Conservation (phyloP, 306 rosid species). For the Quercus glauca region DNA sequence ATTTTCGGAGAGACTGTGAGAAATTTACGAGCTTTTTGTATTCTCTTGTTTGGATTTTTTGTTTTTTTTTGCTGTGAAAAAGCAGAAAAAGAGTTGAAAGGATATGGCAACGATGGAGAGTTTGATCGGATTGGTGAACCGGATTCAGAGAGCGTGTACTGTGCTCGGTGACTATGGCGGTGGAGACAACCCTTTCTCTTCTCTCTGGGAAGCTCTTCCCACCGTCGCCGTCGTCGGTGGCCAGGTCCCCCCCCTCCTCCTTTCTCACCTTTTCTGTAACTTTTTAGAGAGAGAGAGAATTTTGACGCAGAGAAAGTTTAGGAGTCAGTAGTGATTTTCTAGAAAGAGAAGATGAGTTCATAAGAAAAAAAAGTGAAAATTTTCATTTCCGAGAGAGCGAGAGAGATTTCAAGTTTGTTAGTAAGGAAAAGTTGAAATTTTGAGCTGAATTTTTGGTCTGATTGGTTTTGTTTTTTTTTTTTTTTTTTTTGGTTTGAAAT, state of each 20-base stretch:
- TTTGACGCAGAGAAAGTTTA: neutral
- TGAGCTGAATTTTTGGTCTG: neutral
- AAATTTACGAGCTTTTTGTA: no score
- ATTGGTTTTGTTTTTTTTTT: neutral
- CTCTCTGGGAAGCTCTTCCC: constrained; percentile 97
- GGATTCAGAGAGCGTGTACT: constrained; percentile 94
- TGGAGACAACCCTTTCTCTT: constrained; percentile 53
- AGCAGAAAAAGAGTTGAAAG: no score
- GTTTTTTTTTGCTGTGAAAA: no score
- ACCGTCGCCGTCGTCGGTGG: constrained; percentile 97
- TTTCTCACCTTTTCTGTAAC: neutral
- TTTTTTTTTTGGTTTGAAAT: neutral
- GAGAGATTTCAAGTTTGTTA: no score
- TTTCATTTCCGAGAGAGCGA: neutral
- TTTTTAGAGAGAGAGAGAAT: neutral
- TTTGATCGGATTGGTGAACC: constrained; percentile 88
- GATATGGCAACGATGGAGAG: constrained; percentile 88
- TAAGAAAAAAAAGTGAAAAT: no score
- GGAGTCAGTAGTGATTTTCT: no score
- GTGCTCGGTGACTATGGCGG: constrained; percentile 93
- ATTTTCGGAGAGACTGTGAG: neutral
- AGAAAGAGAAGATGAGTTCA: no score
- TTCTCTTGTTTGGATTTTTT: no score
- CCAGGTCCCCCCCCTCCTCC: constrained; percentile 46
- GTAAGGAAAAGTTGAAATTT: neutral